Base-by-base conservation (phyloP, 345 rosid genomes). In the Crucihimalaya himalaica region DNA sequence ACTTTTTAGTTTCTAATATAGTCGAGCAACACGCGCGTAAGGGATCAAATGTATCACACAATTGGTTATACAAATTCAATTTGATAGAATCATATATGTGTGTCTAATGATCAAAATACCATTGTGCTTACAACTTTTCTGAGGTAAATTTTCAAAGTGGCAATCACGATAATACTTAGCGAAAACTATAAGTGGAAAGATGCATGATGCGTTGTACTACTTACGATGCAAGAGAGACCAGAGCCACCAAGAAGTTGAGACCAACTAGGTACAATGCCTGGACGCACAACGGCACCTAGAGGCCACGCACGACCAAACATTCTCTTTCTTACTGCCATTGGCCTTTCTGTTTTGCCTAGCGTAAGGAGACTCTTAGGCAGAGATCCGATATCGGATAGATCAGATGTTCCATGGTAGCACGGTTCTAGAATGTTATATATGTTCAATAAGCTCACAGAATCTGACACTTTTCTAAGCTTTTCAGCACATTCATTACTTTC, bases 231-330 rank as follows among this genome's bases (percentile, higher is more conserved):
- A 15, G 92, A 85, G 73, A 81, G 79, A 20, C 21, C 2, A 1
- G 27, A 0, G 70, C 66, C 53, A 63, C 25, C 25, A 23, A 84
- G 84, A 69, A 94, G 80, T 76, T 94, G 86, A 15, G 97, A 86
- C 98, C 98, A 94, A 59, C 85, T 88, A 64, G 95, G 96, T 79
- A 94, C 86, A 60, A 79, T 62, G 54, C 97, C 97, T 28, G 84
- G 91, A 84, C 87, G 89, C n/a, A 89, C 96, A 55, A 85, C 80
- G 71, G 89, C 87, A 69, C 92, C 81, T 34, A 91, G 28, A 27
- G 98, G 98, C 98, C 98, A 91, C 6, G 96, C 91, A 12, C 94
- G 97, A 60, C 98, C 96, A 70, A 89, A 93, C 89, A 93, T 85
- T 81, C 96, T 88, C 60, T 73, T 86, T 35, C 93, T 78, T 63